Conservation (phyloP, 2,329 filamentous ascomycete species). For the Fusarium brachygibbosum region DNA sequence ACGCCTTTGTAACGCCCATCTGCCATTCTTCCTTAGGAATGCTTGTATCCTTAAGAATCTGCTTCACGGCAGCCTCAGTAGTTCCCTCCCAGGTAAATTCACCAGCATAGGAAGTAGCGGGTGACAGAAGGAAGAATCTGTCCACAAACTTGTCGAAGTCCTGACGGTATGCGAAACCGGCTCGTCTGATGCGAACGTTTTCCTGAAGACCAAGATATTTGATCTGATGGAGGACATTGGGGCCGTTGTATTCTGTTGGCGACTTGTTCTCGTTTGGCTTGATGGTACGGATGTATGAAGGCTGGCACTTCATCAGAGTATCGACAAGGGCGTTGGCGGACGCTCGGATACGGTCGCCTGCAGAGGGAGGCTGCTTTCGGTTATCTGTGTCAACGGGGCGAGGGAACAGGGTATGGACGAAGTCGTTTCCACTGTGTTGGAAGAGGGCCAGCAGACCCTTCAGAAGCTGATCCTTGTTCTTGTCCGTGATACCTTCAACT, state of each 20-base stretch:
- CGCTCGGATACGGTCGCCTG: conserved; percentile 94
- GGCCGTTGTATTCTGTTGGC: conserved; percentile 88
- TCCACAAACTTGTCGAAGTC: conserved; percentile 99
- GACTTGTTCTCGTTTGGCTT: conserved; percentile 99
- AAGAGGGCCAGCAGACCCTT: conserved; percentile 94
- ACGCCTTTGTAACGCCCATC: conserved; percentile 95
- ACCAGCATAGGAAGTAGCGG: conserved; percentile 94
- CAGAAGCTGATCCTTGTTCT: conserved; percentile 97
- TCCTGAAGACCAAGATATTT: conserved; percentile 99
- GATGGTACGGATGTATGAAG: conserved; percentile 98
- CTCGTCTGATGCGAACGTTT: conserved; percentile 96
- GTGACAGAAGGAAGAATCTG: conserved; percentile 94
- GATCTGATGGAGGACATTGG: conserved; percentile 96
- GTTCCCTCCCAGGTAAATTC: conserved; percentile 97
- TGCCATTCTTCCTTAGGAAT: conserved; percentile 97
- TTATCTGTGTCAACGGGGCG: conserved; percentile 96
- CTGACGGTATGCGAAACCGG: conserved; percentile 96
- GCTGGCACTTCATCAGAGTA: conserved; percentile 96
- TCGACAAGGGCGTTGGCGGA: conserved; percentile 96
- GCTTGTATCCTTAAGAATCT: conserved; percentile 96
- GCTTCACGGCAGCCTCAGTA: conserved; percentile 85
- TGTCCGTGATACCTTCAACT: conserved; percentile 97
- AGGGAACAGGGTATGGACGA: conserved; percentile 91
- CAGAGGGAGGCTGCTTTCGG: conserved; percentile 91
- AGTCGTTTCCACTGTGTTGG: conserved; percentile 84